phyloP scores from a whole-genome alignment of 1,139 yeast species.

The Pichia sp. region DNA sequence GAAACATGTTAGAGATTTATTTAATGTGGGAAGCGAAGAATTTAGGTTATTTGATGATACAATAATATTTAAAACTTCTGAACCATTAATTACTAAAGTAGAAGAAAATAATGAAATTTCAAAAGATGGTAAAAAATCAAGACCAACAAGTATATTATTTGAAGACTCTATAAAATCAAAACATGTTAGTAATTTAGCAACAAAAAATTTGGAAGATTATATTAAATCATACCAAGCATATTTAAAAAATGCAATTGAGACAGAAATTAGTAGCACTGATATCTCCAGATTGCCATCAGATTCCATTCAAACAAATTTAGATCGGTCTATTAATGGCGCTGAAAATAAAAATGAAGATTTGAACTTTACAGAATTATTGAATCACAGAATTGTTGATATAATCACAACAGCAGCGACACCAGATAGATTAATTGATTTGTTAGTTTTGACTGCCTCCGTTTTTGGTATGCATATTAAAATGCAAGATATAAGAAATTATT shows the following conservation, averaged over 20 bases:
- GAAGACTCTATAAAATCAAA: conserved; percentile 26
- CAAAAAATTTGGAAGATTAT: conserved; percentile 28
- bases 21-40: conserved; percentile 50
- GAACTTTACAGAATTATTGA: too few relatives aligned
- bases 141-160: conserved; percentile 30
- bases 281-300: too few relatives aligned
- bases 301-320: neutral
- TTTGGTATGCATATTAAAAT: conserved; percentile 44
- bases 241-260: conserved; percentile 16
- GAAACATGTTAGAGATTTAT: conserved; percentile 50
- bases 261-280: neutral
- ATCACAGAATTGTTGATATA: conserved; percentile 22
- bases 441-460: conserved; percentile 56
- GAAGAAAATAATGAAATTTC: too few relatives aligned
- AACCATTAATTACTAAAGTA: conserved; percentile 5
- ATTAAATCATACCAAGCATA: conserved; percentile 22
- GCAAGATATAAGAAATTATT: conserved; percentile 36
- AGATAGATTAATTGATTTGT: conserved; percentile 53
- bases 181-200: conserved; percentile 29
- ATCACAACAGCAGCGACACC: conserved; percentile 49
- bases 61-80: conserved; percentile 46
- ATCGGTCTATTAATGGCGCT: neutral
- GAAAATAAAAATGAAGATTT: neutral
- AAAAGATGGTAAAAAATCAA: conserved; percentile 16
- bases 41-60: conserved; percentile 45